phyloP scores from a whole-genome alignment of 2,329 filamentous ascomycete species.

The Arthroderma sp. region DNA sequence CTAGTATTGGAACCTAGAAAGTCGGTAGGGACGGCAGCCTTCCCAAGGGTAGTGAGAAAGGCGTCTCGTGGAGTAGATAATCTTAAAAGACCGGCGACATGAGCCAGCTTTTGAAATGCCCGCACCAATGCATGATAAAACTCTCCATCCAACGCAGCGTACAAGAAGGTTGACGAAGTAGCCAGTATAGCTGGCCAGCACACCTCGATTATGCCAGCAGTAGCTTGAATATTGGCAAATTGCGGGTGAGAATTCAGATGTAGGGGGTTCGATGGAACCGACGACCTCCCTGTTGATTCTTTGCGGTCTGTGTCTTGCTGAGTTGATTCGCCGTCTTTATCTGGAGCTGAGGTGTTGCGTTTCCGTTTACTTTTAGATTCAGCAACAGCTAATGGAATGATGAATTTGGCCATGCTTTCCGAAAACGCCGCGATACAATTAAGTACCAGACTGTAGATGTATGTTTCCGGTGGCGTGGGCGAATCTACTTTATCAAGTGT shows the following conservation, averaged over 20 bases:
- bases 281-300: conserved; percentile 16
- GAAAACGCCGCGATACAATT: conserved; percentile 83
- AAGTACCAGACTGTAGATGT: conserved; percentile 78
- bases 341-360: conserved; percentile 24
- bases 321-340: conserved; percentile 24
- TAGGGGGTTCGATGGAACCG: conserved; percentile 68
- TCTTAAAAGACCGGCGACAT: conserved; percentile 80
- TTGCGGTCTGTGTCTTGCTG: conserved; percentile 21
- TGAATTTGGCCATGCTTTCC: conserved; percentile 84
- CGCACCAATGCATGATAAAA: conserved; percentile 88
- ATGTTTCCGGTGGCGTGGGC: conserved; percentile 75
- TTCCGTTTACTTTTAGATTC: conserved; percentile 47
- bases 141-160: conserved; percentile 79
- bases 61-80: conserved; percentile 81
- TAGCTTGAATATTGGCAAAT: conserved; percentile 58
- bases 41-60: conserved; percentile 84
- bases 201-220: conserved; percentile 70
- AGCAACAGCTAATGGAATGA: conserved; percentile 79
- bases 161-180: conserved; percentile 88
- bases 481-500: conserved; percentile 86
- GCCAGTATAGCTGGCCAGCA: conserved; percentile 95
- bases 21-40: conserved; percentile 81
- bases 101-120: conserved; percentile 87
- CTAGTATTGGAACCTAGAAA: conserved; percentile 20
- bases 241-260: conserved; percentile 60